Percentiles rank a stretch among this genome's conserved stretches.
Evolutionary conservation across 768 basidiomycete species (phyloP).

Genomic region (Fomitopsis serialis): DNA sequence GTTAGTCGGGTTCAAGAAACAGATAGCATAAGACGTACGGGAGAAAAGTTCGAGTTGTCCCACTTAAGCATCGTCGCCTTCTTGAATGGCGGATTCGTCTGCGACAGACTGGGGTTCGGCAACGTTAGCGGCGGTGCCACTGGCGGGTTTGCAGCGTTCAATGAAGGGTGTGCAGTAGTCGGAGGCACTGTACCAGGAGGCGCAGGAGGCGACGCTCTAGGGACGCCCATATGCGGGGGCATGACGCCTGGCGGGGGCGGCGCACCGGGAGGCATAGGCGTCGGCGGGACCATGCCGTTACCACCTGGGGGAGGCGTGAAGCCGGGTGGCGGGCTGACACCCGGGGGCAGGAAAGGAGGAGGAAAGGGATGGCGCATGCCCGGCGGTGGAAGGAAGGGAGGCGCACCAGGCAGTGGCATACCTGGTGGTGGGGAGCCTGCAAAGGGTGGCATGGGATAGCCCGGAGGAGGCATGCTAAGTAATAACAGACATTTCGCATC

Average conservation of each 20-base stretch:
- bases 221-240: slow-evolving; percentile 31
- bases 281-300: slow-evolving; percentile 16
- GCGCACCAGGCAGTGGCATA: background rate
- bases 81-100: slow-evolving; percentile 72
- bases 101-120: slow-evolving; percentile 52
- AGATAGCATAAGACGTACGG: slow-evolving; percentile 43
- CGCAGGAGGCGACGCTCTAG: slow-evolving; percentile 30
- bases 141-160: slow-evolving; percentile 21
- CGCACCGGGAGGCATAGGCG: slow-evolving; percentile 19
- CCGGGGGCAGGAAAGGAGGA: slow-evolving; percentile 31
- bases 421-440: slow-evolving; percentile 38
- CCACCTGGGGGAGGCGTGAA: slow-evolving; percentile 25
- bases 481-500: background rate
- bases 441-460: slow-evolving; percentile 37
- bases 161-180: slow-evolving; percentile 21
- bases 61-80: slow-evolving; percentile 72
- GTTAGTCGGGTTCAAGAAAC: background rate
- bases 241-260: slow-evolving; percentile 21
- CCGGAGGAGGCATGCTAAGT: slow-evolving; percentile 43
- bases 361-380: slow-evolving; percentile 12
- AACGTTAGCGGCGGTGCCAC: slow-evolving; percentile 31
- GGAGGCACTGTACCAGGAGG: slow-evolving; percentile 32
- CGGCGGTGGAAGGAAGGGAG: background rate
- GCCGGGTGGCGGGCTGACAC: slow-evolving; percentile 26
- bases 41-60: slow-evolving; percentile 71